Evolutionary conservation across 495 filamentous ascomycete genomes (phyloP).

Genomic region (Delitschia confertaspora): DNA sequence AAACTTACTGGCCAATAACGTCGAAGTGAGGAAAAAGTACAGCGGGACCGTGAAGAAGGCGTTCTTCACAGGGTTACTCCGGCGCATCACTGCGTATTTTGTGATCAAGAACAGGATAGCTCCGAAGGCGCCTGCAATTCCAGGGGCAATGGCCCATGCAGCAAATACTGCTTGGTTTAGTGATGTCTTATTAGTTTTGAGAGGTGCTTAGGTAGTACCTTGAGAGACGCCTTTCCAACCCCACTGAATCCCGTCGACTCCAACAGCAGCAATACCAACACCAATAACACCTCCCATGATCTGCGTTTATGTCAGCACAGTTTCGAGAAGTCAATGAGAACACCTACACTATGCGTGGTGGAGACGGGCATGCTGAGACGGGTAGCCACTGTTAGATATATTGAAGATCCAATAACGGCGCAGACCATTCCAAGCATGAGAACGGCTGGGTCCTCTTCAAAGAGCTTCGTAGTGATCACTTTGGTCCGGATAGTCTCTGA

Average conservation of each 20-base stretch:
- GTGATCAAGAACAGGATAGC: slow-evolving; percentile 52
- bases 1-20: slow-evolving; percentile 15
- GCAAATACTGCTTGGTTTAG: slow-evolving; percentile 49
- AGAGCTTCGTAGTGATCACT: slow-evolving; percentile 41
- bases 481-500: slow-evolving; percentile 34
- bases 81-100: slow-evolving; percentile 48
- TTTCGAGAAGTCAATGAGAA: too few relatives aligned
- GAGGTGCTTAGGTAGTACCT: slow-evolving; percentile 9
- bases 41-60: slow-evolving; percentile 49
- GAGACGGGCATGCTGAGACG: slow-evolving; percentile 16
- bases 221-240: slow-evolving; percentile 26
- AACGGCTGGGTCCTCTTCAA: slow-evolving; percentile 45
- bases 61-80: slow-evolving; percentile 49
- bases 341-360: slow-evolving; percentile 13
- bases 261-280: slow-evolving; percentile 30
- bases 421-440: slow-evolving; percentile 45
- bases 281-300: slow-evolving; percentile 40
- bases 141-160: slow-evolving; percentile 50
- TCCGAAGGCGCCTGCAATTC: slow-evolving; percentile 47
- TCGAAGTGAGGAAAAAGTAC: slow-evolving; percentile 34
- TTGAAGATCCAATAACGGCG: slow-evolving; percentile 15
- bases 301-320: too few relatives aligned
- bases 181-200: slow-evolving; percentile 33
- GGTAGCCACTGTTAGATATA: slow-evolving; percentile 21
- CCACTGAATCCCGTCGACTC: slow-evolving; percentile 52